Evolutionary conservation across 495 filamentous ascomycete genomes (phyloP).

Genomic region (Astrocystis sublimbata): DNA sequence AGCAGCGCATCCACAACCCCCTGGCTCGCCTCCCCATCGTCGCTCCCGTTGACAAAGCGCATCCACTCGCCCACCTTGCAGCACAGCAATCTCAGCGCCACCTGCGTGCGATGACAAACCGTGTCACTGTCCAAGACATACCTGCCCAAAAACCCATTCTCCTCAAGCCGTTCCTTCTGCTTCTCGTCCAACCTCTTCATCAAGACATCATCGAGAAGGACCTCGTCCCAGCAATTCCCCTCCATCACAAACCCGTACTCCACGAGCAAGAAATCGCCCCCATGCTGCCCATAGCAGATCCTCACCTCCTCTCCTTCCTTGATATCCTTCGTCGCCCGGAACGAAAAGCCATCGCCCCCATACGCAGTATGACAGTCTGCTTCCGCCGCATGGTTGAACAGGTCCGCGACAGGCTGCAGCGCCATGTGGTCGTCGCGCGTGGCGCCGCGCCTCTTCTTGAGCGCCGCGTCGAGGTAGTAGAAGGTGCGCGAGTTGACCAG

Average conservation of each 20-base stretch:
- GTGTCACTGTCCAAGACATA: conserved; percentile 63
- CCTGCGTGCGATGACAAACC: conserved; percentile 71
- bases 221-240: conserved; percentile 66
- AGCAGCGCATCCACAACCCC: conserved; percentile 33
- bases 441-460: conserved; percentile 44
- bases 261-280: conserved; percentile 76
- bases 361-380: conserved; percentile 64
- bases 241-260: conserved; percentile 83
- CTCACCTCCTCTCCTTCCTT: conserved; percentile 70
- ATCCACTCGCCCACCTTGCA: conserved; percentile 39
- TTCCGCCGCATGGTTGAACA: conserved; percentile 76
- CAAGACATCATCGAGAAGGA: conserved; percentile 68
- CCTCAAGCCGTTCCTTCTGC: conserved; percentile 54
- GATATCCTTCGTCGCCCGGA: conserved; percentile 59
- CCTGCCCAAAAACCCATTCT: conserved; percentile 64
- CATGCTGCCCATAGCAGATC: conserved; percentile 78
- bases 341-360: conserved; percentile 58
- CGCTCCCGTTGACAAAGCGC: conserved; percentile 38
- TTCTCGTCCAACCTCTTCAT: conserved; percentile 50
- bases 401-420: conserved; percentile 81
- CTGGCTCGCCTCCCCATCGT: conserved; percentile 39
- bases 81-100: conserved; percentile 58
- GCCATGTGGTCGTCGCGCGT: conserved; percentile 72
- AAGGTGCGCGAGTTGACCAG: conserved; percentile 84
- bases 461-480: conserved; percentile 60